Evolutionary conservation across 2,329 filamentous ascomycete genomes (phyloP).

Genomic region (Hirsutella minnesotensis): DNA sequence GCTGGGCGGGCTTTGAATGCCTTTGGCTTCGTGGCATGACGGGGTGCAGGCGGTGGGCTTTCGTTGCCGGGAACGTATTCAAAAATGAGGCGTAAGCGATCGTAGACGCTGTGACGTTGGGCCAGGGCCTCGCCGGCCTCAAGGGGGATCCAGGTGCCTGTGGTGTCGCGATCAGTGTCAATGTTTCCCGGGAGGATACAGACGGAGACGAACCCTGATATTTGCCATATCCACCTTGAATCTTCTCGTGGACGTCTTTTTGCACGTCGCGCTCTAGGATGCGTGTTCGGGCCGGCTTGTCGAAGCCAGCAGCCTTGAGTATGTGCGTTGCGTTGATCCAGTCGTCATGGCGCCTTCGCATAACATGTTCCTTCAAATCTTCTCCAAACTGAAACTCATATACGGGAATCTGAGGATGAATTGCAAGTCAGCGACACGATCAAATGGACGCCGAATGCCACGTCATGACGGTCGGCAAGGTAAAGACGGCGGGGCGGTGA

Average conservation of each 20-base stretch:
- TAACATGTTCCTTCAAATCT: slow-evolving; percentile 77
- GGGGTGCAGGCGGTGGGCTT: slow-evolving; percentile 86
- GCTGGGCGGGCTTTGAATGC: slow-evolving; percentile 41
- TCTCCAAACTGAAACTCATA: slow-evolving; percentile 82
- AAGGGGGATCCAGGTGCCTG: slow-evolving; percentile 93
- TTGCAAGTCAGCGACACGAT: too few species aligned
- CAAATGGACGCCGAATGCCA: too few species aligned
- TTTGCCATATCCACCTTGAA: slow-evolving; percentile 96
- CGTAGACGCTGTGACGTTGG: slow-evolving; percentile 73
- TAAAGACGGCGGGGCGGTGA: too few species aligned
- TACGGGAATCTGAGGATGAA: slow-evolving; percentile 90
- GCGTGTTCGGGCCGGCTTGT: slow-evolving; percentile 88
- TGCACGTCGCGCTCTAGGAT: slow-evolving; percentile 96
- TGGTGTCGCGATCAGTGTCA: not conserved
- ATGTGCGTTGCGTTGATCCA: slow-evolving; percentile 99
- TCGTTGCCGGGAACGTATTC: slow-evolving; percentile 75
- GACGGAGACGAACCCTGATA: slow-evolving; percentile 59
- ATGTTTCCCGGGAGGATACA: not conserved
- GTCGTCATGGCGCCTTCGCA: slow-evolving; percentile 84
- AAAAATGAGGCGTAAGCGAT: slow-evolving; percentile 77
- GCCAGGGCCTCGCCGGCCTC: slow-evolving; percentile 70
- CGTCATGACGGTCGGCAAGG: not conserved
- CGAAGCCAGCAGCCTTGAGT: slow-evolving; percentile 89
- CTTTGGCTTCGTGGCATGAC: slow-evolving; percentile 82
- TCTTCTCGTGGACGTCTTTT: slow-evolving; percentile 92